These are phyloP conservation scores for Astrothelium macrocarpum DNA, from an alignment of 495 filamentous ascomycete genomes.

Conservation along the genomic window DNA sequence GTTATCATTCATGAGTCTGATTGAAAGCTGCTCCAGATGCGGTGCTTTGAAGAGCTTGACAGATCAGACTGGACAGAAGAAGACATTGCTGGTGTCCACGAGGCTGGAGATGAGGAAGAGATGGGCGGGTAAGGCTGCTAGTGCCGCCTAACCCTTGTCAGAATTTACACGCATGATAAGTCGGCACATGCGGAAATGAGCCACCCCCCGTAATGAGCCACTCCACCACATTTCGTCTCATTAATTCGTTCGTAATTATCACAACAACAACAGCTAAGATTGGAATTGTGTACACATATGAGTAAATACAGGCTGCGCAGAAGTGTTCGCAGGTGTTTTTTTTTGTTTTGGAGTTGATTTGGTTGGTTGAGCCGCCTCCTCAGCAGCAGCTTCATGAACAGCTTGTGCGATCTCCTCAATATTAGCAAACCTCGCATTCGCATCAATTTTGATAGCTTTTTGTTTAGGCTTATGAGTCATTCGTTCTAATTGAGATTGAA, in stretches of 20 bases:
- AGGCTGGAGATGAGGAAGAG: neutral
- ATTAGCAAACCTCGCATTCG: neutral
- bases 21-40: neutral
- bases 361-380: neutral
- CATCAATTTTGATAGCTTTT: neutral
- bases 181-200: too few relatives aligned
- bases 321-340: neutral
- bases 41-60: slow-evolving; percentile 6
- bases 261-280: neutral
- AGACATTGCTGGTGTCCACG: too few relatives aligned
- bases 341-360: neutral
- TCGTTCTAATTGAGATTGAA: neutral
- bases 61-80: slow-evolving; percentile 10
- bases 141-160: neutral
- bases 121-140: neutral
- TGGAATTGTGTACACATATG: neutral
- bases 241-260: neutral
- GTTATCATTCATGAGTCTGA: neutral
- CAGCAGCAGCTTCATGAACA: neutral
- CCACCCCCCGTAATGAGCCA: too few relatives aligned
- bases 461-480: neutral
- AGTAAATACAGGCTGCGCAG: neutral
- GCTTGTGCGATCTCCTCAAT: neutral
- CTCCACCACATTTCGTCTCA: neutral
- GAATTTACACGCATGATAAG: too few relatives aligned